Evolutionary conservation across 2,329 filamentous ascomycete species (phyloP), one percentile per base, ranked within the genome.

Genomic region (Pestalotiopsis fici): DNA sequence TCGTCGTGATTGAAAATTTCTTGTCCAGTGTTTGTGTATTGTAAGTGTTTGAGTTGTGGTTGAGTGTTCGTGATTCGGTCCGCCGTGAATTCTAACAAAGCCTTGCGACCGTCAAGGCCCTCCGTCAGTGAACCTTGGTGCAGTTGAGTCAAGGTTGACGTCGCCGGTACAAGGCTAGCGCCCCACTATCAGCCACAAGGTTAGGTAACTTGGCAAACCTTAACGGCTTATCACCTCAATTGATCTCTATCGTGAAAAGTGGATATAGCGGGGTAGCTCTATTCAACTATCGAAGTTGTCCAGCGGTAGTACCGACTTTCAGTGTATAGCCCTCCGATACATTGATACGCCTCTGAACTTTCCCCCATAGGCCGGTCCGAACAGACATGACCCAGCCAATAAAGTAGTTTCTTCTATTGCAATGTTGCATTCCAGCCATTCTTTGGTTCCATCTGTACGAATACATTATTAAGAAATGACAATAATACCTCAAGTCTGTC

Each of bases 191-290:
- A 37, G 59, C 59, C 59, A 50, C 39, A 64, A 64, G 15, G 43
- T 55, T 63, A 47, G 47, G 43, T 55, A 64, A 64, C 43, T 50
- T 23, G 43, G 21, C 43, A 7, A 50, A 50, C 47, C 61, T 64
- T 54, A 64, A 64, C 25, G 13, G n/a, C 61, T 64, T 64, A 64
- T 64, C 61, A 56, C 61, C 50, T 64, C 47, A 56, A 13, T 64
- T 54, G 39, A 35, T 55, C 25, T 54, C 61, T 56, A 64, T 64
- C 59, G 59, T 23, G 39, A 11, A 15, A 50, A 27, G 59, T 62
- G 59, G 59, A n/a, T 55, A 54, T 64, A 64, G 61, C 61, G 61
- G 61, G 61, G 61, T 64, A 64, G 61, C 25, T 55, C 13, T 28
- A 54, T 56, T 9, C 47, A 37, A 6, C 11, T 35, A 64, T 35